Conservation (phyloP, 2,329 filamentous ascomycete species). For the Parafenestella ontariensis region DNA sequence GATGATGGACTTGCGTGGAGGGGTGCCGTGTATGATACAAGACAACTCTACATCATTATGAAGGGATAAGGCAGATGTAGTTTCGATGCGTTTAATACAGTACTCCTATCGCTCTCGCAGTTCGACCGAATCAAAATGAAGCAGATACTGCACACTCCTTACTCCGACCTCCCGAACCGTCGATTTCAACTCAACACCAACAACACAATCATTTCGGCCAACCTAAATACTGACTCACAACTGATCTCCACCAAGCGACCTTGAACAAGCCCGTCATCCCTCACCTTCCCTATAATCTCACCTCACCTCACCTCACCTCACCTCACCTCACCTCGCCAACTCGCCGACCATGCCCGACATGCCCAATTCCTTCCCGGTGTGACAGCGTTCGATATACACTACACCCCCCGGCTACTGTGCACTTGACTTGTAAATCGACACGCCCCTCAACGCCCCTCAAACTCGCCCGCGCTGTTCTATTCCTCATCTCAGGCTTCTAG, state of each 20-base stretch:
- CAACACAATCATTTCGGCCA: background rate
- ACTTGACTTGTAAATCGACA: constrained; percentile 21
- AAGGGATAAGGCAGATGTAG: too few species aligned
- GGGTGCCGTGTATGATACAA: background rate
- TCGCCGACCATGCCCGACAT: constrained; percentile 16
- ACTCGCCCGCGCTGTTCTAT: constrained; percentile 26
- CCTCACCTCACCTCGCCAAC: too few species aligned
- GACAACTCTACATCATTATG: too few species aligned
- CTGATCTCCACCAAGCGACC: background rate
- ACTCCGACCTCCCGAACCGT: background rate
- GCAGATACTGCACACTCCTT: constrained; percentile 4
- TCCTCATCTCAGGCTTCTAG: constrained; percentile 26
- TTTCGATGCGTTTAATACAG: too few species aligned
- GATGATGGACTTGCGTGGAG: constrained; percentile 3
- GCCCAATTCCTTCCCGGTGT: constrained; percentile 26
- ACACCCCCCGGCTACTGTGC: constrained; percentile 34
- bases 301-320: too few species aligned
- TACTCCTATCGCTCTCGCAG: too few species aligned
- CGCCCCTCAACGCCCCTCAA: constrained; percentile 13
- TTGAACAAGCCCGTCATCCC: background rate
- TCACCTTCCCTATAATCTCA: constrained; percentile 6
- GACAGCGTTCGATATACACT: constrained; percentile 18
- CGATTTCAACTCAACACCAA: background rate
- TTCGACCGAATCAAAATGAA: constrained; percentile 1
- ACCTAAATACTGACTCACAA: background rate